phyloP scores from a whole-genome alignment of 306 rosid genomes.

The Medicago ruthenica region DNA sequence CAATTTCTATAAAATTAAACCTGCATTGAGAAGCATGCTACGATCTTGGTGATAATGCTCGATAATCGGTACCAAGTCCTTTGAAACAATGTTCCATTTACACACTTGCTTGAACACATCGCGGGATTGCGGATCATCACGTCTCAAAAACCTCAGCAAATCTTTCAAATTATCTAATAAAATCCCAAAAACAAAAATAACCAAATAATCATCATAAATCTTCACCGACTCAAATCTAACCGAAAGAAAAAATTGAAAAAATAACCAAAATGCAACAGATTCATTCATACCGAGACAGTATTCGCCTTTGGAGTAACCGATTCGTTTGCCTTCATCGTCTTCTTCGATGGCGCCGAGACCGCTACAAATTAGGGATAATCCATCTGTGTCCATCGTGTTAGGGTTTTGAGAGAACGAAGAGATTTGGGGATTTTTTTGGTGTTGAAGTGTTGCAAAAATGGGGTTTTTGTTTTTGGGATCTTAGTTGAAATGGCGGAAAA shows the following conservation, averaged over 20 bases:
- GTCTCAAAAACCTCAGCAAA: constrained; percentile 87
- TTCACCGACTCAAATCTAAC: background rate
- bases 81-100: constrained; percentile 76
- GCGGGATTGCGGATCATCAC: constrained; percentile 85
- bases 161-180: constrained; percentile 86
- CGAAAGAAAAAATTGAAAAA: background rate
- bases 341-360: constrained; percentile 71
- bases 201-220: background rate
- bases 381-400: constrained; percentile 68
- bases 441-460: constrained; percentile 1
- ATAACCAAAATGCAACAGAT: constrained; percentile 8
- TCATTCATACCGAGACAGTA: constrained; percentile 70
- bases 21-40: constrained; percentile 75
- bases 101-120: constrained; percentile 91
- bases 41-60: constrained; percentile 73
- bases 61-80: constrained; percentile 80
- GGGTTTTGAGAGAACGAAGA: constrained; percentile 13
- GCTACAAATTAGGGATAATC: constrained; percentile 75
- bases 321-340: constrained; percentile 63
- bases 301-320: constrained; percentile 68
- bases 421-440: constrained; percentile 12
- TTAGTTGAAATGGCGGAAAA: constrained; percentile 32
- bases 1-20: background rate
- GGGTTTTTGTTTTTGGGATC: constrained; percentile 29
- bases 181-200: background rate